Base-by-base conservation (phyloP, 345 rosid genomes). In the Aethionema arabicum region DNA sequence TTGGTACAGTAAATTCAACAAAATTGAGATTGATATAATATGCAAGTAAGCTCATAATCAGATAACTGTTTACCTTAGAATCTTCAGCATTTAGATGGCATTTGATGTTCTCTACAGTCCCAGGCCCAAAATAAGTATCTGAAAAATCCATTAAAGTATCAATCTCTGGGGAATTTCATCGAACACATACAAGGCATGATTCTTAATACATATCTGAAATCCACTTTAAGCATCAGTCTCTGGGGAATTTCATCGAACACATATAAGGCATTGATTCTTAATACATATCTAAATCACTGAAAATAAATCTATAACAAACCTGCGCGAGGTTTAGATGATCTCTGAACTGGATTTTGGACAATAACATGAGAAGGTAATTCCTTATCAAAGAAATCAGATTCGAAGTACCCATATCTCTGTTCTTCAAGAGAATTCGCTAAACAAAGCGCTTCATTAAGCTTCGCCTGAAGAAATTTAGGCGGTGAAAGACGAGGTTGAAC, bases 361-460 rank as follows among this genome's bases (percentile, higher is more conserved):
- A 92, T 59, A 9, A 83, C 74, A 59, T 85, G 85, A 63, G 93
- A 85, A 54, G 96, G 95, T 73, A 84, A 61, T 5, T 77, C 79
- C 75, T 89, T 92, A 6, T 82, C 83, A 60, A 75, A 84, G 71
- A 82, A 84, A 72, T 89, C 95, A 45, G 82, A 66, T 30, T 67
- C 71, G 42, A 86, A 91, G 80, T 65, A 78, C 2, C 96, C 98
- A 60, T 83, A 89, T 14, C 98, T 81, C 76, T 89, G 98, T 52
- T 92, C 98, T 69, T 92, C 97, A 11, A 92, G 86, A 12, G 98
- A 89, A 54, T 89, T 85, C 55, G 95, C 98, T 32, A 89, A 89
- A 65, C 86, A 83, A 31, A 89, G 88, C 47, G 98, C 95, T 59
- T 89, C 98, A 69, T 77, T 75, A 42, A 92, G 96, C 85, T 85